Percentiles rank a stretch among this genome's conserved stretches.
These are phyloP conservation scores for Eremochloa ophiuroides DNA, from an alignment of 176 grass and related monocot genomes.

Conservation along the genomic window DNA sequence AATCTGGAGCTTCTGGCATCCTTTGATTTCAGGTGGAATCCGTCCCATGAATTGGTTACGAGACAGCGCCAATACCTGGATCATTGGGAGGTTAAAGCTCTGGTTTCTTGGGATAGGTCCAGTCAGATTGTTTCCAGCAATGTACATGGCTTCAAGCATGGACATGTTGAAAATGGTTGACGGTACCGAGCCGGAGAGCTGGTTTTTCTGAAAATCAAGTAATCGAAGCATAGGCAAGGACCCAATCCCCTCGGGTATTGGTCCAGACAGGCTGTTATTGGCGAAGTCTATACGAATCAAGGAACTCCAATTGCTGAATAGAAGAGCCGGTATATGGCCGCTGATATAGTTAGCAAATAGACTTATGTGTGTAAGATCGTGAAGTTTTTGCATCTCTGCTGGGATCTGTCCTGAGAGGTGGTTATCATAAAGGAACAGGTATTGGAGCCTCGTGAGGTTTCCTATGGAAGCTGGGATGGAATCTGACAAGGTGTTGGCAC, in stretches of 20 bases:
- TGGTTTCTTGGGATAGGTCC: neutral
- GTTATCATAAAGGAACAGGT: neutral
- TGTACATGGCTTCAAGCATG: neutral
- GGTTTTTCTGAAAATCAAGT: neutral
- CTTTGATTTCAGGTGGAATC: neutral
- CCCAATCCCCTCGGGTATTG: neutral
- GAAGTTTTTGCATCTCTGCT: neutral
- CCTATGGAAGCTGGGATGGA: neutral
- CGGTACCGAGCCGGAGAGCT: neutral
- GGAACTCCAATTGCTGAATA: neutral
- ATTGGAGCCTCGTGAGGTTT: neutral
- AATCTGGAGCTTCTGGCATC: neutral
- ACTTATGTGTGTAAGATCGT: neutral
- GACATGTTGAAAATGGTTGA: neutral
- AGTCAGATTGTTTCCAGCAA: neutral
- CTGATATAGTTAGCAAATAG: neutral
- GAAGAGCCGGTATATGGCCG: neutral
- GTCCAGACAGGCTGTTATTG: no score
- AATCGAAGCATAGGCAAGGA: neutral
- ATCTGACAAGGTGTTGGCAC: neutral
- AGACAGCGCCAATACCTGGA: neutral
- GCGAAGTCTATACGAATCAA: neutral
- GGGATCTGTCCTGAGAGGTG: neutral
- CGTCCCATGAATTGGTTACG: neutral
- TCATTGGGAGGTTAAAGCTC: neutral